These are phyloP conservation scores for Irpex sp. DNA, from an alignment of 1,284 basidiomycete species.

Conservation along the genomic window DNA sequence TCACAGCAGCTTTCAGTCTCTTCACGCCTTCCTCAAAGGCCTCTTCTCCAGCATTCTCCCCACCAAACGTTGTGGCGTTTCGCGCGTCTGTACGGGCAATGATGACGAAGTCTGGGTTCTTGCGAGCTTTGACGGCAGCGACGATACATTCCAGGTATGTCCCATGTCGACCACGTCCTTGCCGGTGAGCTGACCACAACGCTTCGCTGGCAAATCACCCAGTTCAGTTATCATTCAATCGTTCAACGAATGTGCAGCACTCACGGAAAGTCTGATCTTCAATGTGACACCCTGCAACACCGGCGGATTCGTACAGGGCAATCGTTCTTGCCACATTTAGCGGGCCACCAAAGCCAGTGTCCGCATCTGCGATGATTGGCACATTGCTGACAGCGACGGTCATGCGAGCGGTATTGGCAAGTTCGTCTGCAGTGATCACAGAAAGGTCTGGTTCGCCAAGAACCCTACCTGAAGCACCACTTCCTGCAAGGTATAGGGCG, in stretches of 20 bases:
- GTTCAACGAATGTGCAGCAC: not conserved
- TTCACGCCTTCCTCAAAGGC: conserved; percentile 22
- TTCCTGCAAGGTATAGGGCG: conserved; percentile 22
- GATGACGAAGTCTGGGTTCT: conserved; percentile 22
- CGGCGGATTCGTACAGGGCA: conserved; percentile 21
- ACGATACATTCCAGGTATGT: conserved; percentile 23
- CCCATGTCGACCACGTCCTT: conserved; percentile 23
- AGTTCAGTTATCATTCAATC: not conserved
- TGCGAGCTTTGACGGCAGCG: conserved; percentile 20
- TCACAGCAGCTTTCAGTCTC: conserved; percentile 19
- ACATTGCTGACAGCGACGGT: conserved; percentile 19
- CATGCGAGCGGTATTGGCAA: conserved; percentile 20
- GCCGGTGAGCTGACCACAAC: conserved; percentile 20
- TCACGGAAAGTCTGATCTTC: conserved; percentile 23
- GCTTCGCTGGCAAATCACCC: conserved; percentile 13
- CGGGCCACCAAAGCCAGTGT: conserved; percentile 23
- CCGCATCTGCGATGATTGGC: conserved; percentile 23
- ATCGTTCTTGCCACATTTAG: conserved; percentile 23
- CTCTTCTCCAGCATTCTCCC: conserved; percentile 19
- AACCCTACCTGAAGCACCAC: conserved; percentile 21
- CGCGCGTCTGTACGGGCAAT: conserved; percentile 23
- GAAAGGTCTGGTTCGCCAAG: conserved; percentile 23
- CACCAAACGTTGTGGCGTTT: conserved; percentile 19
- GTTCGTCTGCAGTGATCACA: conserved; percentile 21
- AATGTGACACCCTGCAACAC: conserved; percentile 24